Percentiles rank a stretch among this genome's conserved stretches.
Conservation (phyloP, 305 asterid genomes). For the Ajuga reptans region DNA sequence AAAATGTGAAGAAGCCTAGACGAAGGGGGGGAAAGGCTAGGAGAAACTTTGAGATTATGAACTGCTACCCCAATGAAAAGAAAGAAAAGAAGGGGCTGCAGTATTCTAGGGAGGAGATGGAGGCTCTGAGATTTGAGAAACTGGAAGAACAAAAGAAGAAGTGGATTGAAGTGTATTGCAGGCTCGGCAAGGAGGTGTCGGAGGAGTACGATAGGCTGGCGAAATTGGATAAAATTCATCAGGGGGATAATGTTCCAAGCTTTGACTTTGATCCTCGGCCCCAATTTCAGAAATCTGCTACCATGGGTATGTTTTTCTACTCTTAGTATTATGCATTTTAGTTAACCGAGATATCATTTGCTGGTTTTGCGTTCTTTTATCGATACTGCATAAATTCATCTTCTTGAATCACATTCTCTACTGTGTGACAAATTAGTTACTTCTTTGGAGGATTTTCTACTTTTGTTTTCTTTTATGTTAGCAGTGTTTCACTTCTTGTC, state of each 20-base stretch:
- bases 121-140: slow-evolving; percentile 49
- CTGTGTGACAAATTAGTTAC: not conserved
- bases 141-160: slow-evolving; percentile 54
- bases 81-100: slow-evolving; percentile 30
- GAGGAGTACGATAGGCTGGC: slow-evolving; percentile 50
- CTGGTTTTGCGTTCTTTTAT: slow-evolving; percentile 6
- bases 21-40: slow-evolving; percentile 34
- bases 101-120: slow-evolving; percentile 58
- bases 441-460: slow-evolving; percentile 6
- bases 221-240: slow-evolving; percentile 15
- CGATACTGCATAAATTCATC: not conserved
- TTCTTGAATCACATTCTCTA: not conserved
- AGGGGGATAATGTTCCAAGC: slow-evolving; percentile 21
- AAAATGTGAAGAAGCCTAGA: slow-evolving; percentile 28
- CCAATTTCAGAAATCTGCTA: slow-evolving; percentile 32
- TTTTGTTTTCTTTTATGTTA: not conserved
- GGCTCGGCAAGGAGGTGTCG: slow-evolving; percentile 38
- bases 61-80: slow-evolving; percentile 18
- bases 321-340: not conserved
- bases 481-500: not conserved
- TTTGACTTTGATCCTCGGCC: slow-evolving; percentile 40
- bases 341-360: slow-evolving; percentile 2
- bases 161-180: slow-evolving; percentile 66
- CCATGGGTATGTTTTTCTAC: slow-evolving; percentile 27
- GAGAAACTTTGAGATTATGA: slow-evolving; percentile 21